Base-by-base conservation (phyloP, 176 grass and related monocot species). In the barley (Hordeum vulgare) region DNA sequence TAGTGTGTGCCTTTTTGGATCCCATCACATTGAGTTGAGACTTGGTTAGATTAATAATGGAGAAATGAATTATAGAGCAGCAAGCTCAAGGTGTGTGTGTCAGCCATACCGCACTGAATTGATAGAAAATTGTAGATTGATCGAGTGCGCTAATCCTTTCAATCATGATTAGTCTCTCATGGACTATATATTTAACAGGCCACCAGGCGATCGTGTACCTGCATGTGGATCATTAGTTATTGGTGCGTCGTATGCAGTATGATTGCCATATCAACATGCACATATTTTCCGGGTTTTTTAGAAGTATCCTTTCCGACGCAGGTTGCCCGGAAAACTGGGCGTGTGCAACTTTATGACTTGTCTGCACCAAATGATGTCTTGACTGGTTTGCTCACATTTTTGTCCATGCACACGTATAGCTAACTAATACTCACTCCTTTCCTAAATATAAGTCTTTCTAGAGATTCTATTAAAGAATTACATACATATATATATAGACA, bases 81-180 rank as follows among this genome's bases (percentile, higher is more conserved):
- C 23, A 31, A 17, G 27, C 41, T 24, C 59, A 42, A 23, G 62
- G 44, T 17, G 44, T 47, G 63, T 26, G 33, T 39, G 20, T 69
- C 11, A 9, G 67, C 1, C 69, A 47, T 27, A 53, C 59, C 1
- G 40, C 56, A 69, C 47, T 71, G 45, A 39, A 72, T 17, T 14
- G 1, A 31, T 73, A 44, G 6, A 73, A 45, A 61, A 73, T n/a
- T 61, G 6, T 1, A 42, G 35, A 44, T 56, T 72, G 68, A 44
- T 56, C 51, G 65, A 18, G 39, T 69, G 35, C 35, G 10, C 35
- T 71, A 71, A 71, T 26, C n/a, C 68, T 71, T 26, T 7, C 51
- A 31, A 23, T 60, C 66, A 72, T 82, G 66, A 72, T 60, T 61
- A 82, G 29, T n/a, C n/a, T n/a, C n/a, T n/a, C n/a, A n/a, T n/a